These are phyloP conservation scores for Amylostereum areolatum DNA, from an alignment of 1,284 basidiomycete species.

Conservation along the genomic window DNA sequence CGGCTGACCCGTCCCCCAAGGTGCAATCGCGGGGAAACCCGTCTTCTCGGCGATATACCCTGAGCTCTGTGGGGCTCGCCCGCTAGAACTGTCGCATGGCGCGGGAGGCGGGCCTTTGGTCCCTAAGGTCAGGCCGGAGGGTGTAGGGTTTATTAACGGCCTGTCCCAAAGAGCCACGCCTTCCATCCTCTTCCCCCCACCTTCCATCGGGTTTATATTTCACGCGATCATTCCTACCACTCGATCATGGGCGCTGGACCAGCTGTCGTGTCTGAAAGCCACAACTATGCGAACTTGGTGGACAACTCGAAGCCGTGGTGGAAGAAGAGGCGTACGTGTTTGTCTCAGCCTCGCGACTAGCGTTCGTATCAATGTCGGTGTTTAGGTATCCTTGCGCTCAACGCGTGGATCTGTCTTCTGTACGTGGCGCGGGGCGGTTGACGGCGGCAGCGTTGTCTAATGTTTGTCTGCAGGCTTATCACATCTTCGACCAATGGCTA, in stretches of 20 bases:
- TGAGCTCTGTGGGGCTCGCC: too few relatives aligned
- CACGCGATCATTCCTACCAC: background rate
- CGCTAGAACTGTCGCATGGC: too few relatives aligned
- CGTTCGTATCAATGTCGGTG: background rate
- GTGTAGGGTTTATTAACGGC: too few relatives aligned
- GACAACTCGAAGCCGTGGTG: conserved; percentile 23
- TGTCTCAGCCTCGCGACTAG: background rate
- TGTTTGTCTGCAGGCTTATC: conserved; percentile 41
- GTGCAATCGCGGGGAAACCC: too few relatives aligned
- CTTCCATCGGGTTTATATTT: too few relatives aligned
- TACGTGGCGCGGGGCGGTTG: conserved; percentile 21
- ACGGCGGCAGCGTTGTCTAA: background rate
- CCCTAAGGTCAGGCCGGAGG: too few relatives aligned
- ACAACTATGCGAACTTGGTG: conserved; percentile 20
- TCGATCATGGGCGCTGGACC: conserved; percentile 15
- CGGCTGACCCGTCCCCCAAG: too few relatives aligned
- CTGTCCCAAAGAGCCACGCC: too few relatives aligned
- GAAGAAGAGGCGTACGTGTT: conserved; percentile 18
- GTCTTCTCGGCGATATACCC: too few relatives aligned
- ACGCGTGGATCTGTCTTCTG: conserved; percentile 62
- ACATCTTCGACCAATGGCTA: conserved; percentile 71
- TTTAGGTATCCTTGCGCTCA: conserved; percentile 43
- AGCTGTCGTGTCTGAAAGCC: conserved; percentile 16
- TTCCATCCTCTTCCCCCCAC: too few relatives aligned
- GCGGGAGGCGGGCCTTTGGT: too few relatives aligned